Evolutionary conservation across 2,329 filamentous ascomycete genomes (phyloP).

Genomic region (Stagonosporopsis cucurbitacearum): DNA sequence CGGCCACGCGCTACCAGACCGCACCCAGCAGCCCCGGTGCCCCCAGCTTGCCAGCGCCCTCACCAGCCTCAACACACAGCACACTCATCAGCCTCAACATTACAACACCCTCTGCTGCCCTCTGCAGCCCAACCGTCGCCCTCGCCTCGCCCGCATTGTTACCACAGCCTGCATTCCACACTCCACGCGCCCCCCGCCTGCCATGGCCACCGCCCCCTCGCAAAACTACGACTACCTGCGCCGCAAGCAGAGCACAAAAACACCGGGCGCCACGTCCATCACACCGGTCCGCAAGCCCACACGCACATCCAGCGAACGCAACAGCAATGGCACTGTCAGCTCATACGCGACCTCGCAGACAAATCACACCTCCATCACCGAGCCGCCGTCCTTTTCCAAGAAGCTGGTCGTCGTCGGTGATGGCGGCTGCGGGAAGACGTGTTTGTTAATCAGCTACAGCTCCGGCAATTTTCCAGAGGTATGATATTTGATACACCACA

Average conservation of each 20-base stretch:
- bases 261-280: slow-evolving; percentile 43
- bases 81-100: too few species aligned
- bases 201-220: slow-evolving; percentile 33
- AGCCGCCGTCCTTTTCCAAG: slow-evolving; percentile 93
- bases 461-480: slow-evolving; percentile 99
- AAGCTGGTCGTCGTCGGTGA: slow-evolving; percentile 99
- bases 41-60: background rate
- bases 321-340: slow-evolving; percentile 89
- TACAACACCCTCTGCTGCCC: too few species aligned
- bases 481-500: slow-evolving; percentile 32
- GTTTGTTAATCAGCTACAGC: slow-evolving; percentile 96
- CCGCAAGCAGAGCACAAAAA: slow-evolving; percentile 61
- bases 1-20: slow-evolving; percentile 23
- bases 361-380: slow-evolving; percentile 84
- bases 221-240: slow-evolving; percentile 64
- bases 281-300: slow-evolving; percentile 51
- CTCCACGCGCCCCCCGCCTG: background rate
- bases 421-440: slow-evolving; percentile 98
- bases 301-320: slow-evolving; percentile 66
- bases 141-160: slow-evolving; percentile 38
- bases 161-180: slow-evolving; percentile 21
- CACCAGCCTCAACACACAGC: too few species aligned
- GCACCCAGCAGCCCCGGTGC: slow-evolving; percentile 10
- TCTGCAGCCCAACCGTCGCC: too few species aligned
- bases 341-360: slow-evolving; percentile 79